Evolutionary conservation across 2,329 filamentous ascomycete genomes (phyloP), one percentile per base, ranked within the genome.

Genomic region (Colletotrichum costaricense): DNA sequence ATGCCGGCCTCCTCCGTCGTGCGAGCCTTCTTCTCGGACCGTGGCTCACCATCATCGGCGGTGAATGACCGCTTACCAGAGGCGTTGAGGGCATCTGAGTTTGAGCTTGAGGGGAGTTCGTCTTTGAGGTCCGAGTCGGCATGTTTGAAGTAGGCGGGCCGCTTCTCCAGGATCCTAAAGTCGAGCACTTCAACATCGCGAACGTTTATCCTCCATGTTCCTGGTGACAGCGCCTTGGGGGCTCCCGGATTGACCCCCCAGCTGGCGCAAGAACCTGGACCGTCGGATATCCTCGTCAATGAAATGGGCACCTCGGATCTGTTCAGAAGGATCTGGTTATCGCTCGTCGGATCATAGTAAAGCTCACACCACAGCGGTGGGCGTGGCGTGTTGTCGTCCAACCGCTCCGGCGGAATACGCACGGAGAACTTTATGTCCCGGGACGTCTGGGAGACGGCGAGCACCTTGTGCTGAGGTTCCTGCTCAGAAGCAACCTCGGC

Each of bases 351-450:
- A 78, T 91, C 88, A 76, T 90, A 91, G 76, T 90, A 91, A 46
- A 91, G 82, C 78, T 90, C 88, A 78, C 88, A 90, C 87, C 87
- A 90, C n/a, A 91, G 76, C 5, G 86, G 84, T 19, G 88, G 87
- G 19, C 86, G 82, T 8, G 82, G 79, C 9, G 80, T 81, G 57
- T 84, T 83, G 56, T 81, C 81, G 70, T 86, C 83, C 54, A 82
- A 80, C 63, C 81, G 82, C 69, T 87, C 85, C 19, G 85, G 84
- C 5, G 88, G 89, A 69, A 91, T 88, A 63, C 86, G 84, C 73
- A 91, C 88, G 52, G 87, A 88, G 77, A 90, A 90, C 74, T 89
- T 90, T 84, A 90, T 89, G 79, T 91, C 88, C 77, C 86, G 86
- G 74, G 86, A 84, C 5, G 89, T 91, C 82, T 91, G 89, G 76